These are phyloP conservation scores for Aspergillus tubingensis DNA, from an alignment of 2,329 filamentous ascomycete genomes.

Conservation along the genomic window DNA sequence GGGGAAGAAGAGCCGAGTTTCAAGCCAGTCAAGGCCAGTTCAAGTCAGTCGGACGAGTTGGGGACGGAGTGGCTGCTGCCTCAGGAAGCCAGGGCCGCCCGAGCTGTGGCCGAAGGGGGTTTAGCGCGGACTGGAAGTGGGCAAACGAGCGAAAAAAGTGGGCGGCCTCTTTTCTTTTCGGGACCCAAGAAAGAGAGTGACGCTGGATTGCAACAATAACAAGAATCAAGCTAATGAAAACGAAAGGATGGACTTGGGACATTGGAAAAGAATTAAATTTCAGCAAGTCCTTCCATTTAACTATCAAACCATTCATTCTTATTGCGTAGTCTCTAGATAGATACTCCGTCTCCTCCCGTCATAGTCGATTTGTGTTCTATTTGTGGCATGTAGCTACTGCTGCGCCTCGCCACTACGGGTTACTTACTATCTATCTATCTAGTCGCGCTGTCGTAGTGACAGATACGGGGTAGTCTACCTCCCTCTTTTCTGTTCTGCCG, in stretches of 20 bases:
- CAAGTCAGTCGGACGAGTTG: not conserved
- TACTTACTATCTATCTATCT: not conserved
- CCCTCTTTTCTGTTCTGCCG: not conserved
- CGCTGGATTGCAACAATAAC: not conserved
- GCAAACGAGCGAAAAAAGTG: not conserved
- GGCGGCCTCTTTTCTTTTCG: not conserved
- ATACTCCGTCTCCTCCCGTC: not conserved
- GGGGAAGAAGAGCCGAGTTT: slow-evolving; percentile 7
- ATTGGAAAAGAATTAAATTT: too few relatives aligned
- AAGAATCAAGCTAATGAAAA: too few relatives aligned
- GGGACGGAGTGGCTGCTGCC: slow-evolving; percentile 13
- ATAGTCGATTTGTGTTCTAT: not conserved
- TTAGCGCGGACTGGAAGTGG: slow-evolving; percentile 2
- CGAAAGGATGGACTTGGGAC: too few relatives aligned
- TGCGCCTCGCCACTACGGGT: slow-evolving; percentile 1
- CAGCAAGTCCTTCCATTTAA: too few relatives aligned
- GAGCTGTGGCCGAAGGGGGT: not conserved
- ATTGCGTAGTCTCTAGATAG: not conserved
- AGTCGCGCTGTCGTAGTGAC: not conserved
- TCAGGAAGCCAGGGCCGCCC: slow-evolving; percentile 16
- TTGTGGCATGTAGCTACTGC: not conserved
- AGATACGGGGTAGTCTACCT: not conserved
- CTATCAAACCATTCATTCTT: too few relatives aligned
- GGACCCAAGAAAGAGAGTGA: not conserved
- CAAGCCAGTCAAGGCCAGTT: too few relatives aligned